These are phyloP conservation scores for Chaetoscypha palmicola DNA, from an alignment of 2,329 filamentous ascomycete species.

Conservation along the genomic window DNA sequence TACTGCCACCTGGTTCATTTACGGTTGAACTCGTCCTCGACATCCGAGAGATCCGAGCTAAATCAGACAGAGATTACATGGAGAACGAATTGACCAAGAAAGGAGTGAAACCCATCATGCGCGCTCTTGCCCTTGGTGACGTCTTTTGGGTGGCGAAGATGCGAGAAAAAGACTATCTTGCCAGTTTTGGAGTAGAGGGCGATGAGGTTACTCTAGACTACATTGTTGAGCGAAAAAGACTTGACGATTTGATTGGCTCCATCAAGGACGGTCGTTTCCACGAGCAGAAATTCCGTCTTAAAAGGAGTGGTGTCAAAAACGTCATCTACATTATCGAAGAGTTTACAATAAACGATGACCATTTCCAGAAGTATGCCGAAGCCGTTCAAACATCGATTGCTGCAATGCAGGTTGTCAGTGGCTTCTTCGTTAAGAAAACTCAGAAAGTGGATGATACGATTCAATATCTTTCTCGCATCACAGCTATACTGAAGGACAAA, in stretches of 20 bases:
- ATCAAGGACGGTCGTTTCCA: conserved; percentile 79
- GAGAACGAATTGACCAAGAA: conserved; percentile 62
- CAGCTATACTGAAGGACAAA: conserved; percentile 54
- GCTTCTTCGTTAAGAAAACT: conserved; percentile 73
- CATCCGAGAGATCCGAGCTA: conserved; percentile 65
- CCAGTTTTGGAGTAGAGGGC: conserved; percentile 51
- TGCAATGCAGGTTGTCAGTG: conserved; percentile 70
- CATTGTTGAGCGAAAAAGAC: conserved; percentile 73
- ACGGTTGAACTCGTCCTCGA: conserved; percentile 68
- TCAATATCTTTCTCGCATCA: conserved; percentile 67
- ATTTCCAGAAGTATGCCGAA: conserved; percentile 53
- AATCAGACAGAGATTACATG: conserved; percentile 70
- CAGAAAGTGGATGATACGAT: conserved; percentile 72
- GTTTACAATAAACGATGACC: conserved; percentile 51
- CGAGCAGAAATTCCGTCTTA: conserved; percentile 76
- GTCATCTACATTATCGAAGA: conserved; percentile 76
- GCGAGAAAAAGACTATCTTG: conserved; percentile 49
- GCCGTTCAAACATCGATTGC: conserved; percentile 66
- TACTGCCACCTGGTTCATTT: conserved; percentile 58
- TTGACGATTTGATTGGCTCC: conserved; percentile 72
- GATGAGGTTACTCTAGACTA: conserved; percentile 71
- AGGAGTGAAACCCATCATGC: conserved; percentile 58
- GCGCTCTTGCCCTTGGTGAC: conserved; percentile 66
- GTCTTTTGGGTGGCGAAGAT: conserved; percentile 73
- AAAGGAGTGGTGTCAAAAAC: conserved; percentile 64